Base-by-base conservation (phyloP, 2,329 filamentous ascomycete genomes). In the Curvularia verruculosa region DNA sequence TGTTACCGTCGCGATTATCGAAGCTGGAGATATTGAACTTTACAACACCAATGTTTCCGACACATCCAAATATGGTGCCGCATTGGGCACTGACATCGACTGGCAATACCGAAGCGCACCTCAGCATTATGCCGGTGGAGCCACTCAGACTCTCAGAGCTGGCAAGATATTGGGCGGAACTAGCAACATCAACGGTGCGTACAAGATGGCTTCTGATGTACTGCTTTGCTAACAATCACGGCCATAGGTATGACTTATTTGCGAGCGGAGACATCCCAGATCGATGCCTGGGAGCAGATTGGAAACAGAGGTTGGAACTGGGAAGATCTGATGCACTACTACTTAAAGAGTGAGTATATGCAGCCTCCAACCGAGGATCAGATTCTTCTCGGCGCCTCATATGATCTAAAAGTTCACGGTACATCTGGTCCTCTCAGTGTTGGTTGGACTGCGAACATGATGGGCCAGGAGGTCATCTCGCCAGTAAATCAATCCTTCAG, bases 171-270 rank as follows among this genome's bases (percentile, higher is more conserved):
- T 49, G 8, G 46, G 46, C 28, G 34, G 46, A 26, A 49, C 46
- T 28, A 49, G 46, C 15, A 18, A 49, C n/a, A 49, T 49, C 31
- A 49, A 49, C 12, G 46, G 46, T 49, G 19, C 46, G 46, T 49
- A 26, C n/a, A 28, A 18, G 12, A 19, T 12, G 3, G 9, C 21
- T 24, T 49, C 21, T 19, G 13, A 26, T 2, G 3, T 3, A 15
- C 1, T 24, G 15, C 5, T 18, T 7, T 40, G 5, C 46, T 49
- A 19, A 49, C 10, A 28, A 3, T 26, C 18, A 4, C 9, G 8
- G 15, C 15, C 5, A 3, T 28, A 49, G 46, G 46, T 26, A 49
- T 49, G 46, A 49, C 46, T 3, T 49, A 49, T 19, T 5, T 49
- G n/a, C 46, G 46, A 26, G 46, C 46, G 23, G 46, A 49, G 26